Percentiles rank a stretch among this genome's conserved stretches.
phyloP scores from a whole-genome alignment of 2,329 filamentous ascomycete genomes.

The Exophiala sp. region DNA sequence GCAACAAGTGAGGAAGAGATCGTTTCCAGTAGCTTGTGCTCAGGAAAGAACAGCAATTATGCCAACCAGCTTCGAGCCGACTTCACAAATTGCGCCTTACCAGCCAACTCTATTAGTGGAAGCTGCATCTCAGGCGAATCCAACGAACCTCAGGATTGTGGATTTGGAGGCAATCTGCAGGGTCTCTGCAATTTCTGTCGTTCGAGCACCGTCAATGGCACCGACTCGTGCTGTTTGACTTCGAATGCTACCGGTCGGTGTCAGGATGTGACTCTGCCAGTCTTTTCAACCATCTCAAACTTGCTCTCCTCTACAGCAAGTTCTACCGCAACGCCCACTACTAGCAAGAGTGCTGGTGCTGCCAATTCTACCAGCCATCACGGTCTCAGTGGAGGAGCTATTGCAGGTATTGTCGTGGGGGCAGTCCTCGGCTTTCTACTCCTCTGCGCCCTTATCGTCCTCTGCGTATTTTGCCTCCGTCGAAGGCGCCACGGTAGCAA shows the following conservation, averaged over 20 bases:
- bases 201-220: constrained; percentile 79
- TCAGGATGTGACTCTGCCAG: constrained; percentile 71
- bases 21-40: constrained; percentile 72
- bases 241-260: constrained; percentile 73
- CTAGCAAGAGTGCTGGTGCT: constrained; percentile 52
- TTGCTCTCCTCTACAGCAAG: constrained; percentile 62
- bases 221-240: constrained; percentile 90
- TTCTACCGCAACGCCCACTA: constrained; percentile 62
- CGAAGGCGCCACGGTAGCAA: constrained; percentile 59
- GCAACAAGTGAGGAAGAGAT: constrained; percentile 87
- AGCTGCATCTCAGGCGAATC: constrained; percentile 70
- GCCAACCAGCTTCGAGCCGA: constrained; percentile 81
- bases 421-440: constrained; percentile 68
- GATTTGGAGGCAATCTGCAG: constrained; percentile 66
- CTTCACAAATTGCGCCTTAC: constrained; percentile 83
- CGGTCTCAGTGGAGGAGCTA: constrained; percentile 75
- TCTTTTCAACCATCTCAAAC: constrained; percentile 59
- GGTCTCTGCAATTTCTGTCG: constrained; percentile 87
- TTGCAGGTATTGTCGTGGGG: constrained; percentile 87
- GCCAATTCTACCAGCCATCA: constrained; percentile 36
- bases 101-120: constrained; percentile 71
- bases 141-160: constrained; percentile 86
- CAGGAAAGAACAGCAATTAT: constrained; percentile 61
- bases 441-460: constrained; percentile 61
- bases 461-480: constrained; percentile 57